Conservation (phyloP, 2,329 filamentous ascomycete species). For the Trichoderma afroharzianum region DNA sequence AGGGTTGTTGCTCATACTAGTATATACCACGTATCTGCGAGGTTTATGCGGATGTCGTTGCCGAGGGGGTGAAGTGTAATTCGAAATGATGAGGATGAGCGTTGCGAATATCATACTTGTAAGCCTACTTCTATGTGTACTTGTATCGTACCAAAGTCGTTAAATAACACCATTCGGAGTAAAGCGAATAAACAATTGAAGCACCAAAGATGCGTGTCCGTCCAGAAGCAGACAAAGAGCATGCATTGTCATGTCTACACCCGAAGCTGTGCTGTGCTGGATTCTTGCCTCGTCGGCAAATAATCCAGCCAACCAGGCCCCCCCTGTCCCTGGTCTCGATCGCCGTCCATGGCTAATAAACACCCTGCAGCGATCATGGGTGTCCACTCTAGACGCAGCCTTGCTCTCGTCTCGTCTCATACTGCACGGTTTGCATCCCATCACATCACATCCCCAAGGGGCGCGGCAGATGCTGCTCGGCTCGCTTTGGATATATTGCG, state of each 20-base stretch:
- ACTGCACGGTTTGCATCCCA: background rate
- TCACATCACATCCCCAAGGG: background rate
- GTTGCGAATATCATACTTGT: no score
- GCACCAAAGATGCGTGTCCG: background rate
- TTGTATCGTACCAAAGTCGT: background rate
- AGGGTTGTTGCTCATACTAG: background rate
- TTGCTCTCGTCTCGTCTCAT: background rate
- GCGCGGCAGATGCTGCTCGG: background rate
- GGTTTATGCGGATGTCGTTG: background rate
- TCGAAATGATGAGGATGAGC: no score
- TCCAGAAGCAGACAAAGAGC: background rate
- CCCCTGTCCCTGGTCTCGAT: background rate
- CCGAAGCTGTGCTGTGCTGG: background rate
- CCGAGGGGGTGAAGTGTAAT: no score
- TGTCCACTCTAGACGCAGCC: background rate
- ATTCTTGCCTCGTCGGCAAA: background rate
- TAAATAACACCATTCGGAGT: background rate
- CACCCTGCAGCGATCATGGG: constrained; percentile 12
- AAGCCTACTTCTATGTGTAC: background rate
- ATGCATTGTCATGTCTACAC: background rate
- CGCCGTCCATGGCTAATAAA: background rate
- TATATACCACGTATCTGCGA: no score
- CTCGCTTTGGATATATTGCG: background rate
- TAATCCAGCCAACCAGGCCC: background rate
- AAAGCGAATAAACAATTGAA: background rate